Conservation (phyloP, 2,329 filamentous ascomycete species). For the Neurospora crassa region DNA sequence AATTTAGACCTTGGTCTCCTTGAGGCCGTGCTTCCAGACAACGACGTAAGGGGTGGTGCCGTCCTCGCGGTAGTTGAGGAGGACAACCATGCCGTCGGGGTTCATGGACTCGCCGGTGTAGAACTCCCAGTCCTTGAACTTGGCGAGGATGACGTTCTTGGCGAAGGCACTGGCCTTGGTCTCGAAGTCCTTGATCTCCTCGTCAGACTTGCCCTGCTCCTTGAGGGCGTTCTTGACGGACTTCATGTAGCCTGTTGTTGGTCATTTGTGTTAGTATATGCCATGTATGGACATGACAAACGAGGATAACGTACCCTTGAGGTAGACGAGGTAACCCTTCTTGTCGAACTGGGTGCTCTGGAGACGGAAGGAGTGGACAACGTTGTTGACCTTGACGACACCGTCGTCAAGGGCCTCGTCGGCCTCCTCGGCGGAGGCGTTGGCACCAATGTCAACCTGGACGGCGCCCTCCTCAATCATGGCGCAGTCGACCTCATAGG, state of each 20-base stretch:
- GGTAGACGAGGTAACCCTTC: slow-evolving; percentile 72
- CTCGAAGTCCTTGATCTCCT: slow-evolving; percentile 71
- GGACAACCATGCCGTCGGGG: slow-evolving; percentile 85
- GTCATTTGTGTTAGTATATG: slow-evolving; percentile 1
- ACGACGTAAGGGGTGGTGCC: slow-evolving; percentile 82
- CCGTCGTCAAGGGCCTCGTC: slow-evolving; percentile 66
- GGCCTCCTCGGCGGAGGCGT: slow-evolving; percentile 88
- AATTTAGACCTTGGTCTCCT: slow-evolving; percentile 80
- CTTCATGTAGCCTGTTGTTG: slow-evolving; percentile 70
- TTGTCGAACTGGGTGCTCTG: slow-evolving; percentile 74
- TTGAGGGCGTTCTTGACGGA: slow-evolving; percentile 63
- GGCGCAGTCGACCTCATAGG: slow-evolving; percentile 85
- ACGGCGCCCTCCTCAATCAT: slow-evolving; percentile 77
- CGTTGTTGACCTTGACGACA: slow-evolving; percentile 75
- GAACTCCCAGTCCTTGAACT: slow-evolving; percentile 96
- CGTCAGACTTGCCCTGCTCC: slow-evolving; percentile 45
- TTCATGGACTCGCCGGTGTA: slow-evolving; percentile 88
- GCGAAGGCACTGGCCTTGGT: slow-evolving; percentile 61
- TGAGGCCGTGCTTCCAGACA: slow-evolving; percentile 92
- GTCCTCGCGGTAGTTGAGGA: slow-evolving; percentile 97
- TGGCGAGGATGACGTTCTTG: slow-evolving; percentile 71
- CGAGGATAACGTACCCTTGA: slow-evolving; percentile 57
- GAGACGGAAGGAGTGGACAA: slow-evolving; percentile 86
- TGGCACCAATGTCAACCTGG: slow-evolving; percentile 78
- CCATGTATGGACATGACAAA: neutral